Conservation (phyloP, 2,329 filamentous ascomycete genomes). For the Eutypella sp. region DNA sequence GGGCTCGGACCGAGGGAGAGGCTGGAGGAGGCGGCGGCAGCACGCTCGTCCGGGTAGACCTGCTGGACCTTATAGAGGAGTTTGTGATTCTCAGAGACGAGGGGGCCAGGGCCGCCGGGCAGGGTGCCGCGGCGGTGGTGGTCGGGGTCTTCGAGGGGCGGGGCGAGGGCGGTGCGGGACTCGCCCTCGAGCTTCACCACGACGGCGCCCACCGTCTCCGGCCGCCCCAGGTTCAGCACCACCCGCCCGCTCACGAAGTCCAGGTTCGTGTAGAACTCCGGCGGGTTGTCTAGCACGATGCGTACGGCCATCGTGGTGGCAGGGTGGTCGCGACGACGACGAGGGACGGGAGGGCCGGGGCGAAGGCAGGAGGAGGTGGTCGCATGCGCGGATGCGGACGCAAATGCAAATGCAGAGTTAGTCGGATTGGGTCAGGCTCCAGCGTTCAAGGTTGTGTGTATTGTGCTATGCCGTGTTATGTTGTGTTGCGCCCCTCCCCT, state of each 20-base stretch:
- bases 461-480: neutral
- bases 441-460: no score
- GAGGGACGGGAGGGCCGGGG: no score
- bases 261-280: slow-evolving; percentile 74
- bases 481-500: neutral
- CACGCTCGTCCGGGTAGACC: slow-evolving; percentile 61
- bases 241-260: slow-evolving; percentile 64
- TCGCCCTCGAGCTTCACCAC: slow-evolving; percentile 82
- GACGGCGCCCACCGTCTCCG: slow-evolving; percentile 67
- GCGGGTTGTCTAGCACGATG: slow-evolving; percentile 60
- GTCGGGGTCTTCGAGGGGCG: slow-evolving; percentile 42
- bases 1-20: slow-evolving; percentile 32
- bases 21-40: slow-evolving; percentile 30
- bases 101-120: no score
- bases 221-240: slow-evolving; percentile 52
- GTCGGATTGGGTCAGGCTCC: no score
- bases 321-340: neutral
- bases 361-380: neutral
- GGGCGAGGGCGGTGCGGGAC: slow-evolving; percentile 59
- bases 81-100: slow-evolving; percentile 60
- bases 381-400: neutral
- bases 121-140: no score
- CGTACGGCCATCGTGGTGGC: slow-evolving; percentile 56
- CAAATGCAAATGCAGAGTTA: no score
- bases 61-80: slow-evolving; percentile 69